Evolutionary conservation across 108 stramenopile species (phyloP).

Genomic region (Cafeteria roenbergensis): DNA sequence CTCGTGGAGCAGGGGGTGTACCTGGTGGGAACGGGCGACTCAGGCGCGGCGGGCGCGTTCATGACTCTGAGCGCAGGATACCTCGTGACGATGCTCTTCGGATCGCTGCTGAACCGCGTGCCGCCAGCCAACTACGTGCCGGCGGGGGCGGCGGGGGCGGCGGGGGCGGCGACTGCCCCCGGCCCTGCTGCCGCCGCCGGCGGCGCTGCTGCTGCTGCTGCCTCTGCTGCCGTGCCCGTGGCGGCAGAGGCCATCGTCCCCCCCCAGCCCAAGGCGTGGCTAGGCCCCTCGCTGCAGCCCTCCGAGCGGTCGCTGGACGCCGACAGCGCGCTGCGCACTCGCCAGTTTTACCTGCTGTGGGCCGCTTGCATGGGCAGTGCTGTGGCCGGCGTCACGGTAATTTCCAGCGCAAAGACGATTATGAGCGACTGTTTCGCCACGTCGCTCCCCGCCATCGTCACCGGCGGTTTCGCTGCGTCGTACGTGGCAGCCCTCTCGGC

Average conservation of each 20-base stretch:
- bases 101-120: constrained; percentile 40
- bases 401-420: constrained; percentile 64
- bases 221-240: background rate
- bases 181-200: background rate
- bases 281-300: background rate
- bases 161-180: background rate
- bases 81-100: too few species aligned
- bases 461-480: constrained; percentile 43
- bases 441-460: constrained; percentile 55
- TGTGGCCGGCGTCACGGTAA: constrained; percentile 53
- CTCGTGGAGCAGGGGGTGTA: constrained; percentile 34
- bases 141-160: background rate
- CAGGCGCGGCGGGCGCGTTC: constrained; percentile 46
- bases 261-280: constrained; percentile 6
- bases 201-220: background rate
- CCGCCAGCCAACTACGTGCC: constrained; percentile 29
- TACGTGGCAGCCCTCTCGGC: constrained; percentile 56
- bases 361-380: constrained; percentile 58
- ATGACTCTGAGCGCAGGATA: too few species aligned
- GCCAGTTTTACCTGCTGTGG: constrained; percentile 60
- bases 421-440: constrained; percentile 63
- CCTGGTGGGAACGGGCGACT: constrained; percentile 47
- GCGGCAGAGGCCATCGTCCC: constrained; percentile 35
- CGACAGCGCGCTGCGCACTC: constrained; percentile 35
- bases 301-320: background rate